Conservation (phyloP, 768 basidiomycete genomes). For the Lactifluus rugatus region DNA sequence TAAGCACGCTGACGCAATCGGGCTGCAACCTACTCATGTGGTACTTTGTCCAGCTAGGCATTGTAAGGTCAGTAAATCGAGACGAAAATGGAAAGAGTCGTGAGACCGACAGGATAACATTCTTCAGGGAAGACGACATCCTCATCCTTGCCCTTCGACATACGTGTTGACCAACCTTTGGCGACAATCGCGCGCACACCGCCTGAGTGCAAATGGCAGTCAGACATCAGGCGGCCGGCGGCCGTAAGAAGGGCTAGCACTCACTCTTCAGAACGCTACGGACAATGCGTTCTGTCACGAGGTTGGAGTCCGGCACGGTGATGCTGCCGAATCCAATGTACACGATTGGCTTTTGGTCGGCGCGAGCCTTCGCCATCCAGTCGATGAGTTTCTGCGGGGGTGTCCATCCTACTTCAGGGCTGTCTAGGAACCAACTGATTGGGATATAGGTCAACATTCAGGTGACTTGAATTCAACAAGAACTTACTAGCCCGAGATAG, state of each 20-base stretch:
- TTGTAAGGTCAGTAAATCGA: slow-evolving; percentile 18
- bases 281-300: slow-evolving; percentile 45
- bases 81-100: background rate
- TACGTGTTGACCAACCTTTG: slow-evolving; percentile 57
- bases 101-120: slow-evolving; percentile 33
- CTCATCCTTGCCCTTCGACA: slow-evolving; percentile 32
- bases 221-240: background rate
- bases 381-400: slow-evolving; percentile 40
- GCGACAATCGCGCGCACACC: slow-evolving; percentile 58
- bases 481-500: slow-evolving; percentile 45
- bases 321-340: slow-evolving; percentile 69
- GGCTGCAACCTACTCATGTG: slow-evolving; percentile 39
- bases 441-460: background rate
- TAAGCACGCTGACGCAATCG: background rate
- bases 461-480: background rate
- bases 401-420: slow-evolving; percentile 49
- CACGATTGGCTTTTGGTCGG: slow-evolving; percentile 49
- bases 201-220: slow-evolving; percentile 27
- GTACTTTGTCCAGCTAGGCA: slow-evolving; percentile 47
- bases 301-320: slow-evolving; percentile 49
- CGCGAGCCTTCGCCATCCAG: slow-evolving; percentile 48
- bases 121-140: slow-evolving; percentile 42
- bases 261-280: slow-evolving; percentile 51
- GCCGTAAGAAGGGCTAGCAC: slow-evolving; percentile 17
- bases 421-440: slow-evolving; percentile 53